Conservation (phyloP, 1,284 basidiomycete species). For the Sporisorium scitamineum region DNA sequence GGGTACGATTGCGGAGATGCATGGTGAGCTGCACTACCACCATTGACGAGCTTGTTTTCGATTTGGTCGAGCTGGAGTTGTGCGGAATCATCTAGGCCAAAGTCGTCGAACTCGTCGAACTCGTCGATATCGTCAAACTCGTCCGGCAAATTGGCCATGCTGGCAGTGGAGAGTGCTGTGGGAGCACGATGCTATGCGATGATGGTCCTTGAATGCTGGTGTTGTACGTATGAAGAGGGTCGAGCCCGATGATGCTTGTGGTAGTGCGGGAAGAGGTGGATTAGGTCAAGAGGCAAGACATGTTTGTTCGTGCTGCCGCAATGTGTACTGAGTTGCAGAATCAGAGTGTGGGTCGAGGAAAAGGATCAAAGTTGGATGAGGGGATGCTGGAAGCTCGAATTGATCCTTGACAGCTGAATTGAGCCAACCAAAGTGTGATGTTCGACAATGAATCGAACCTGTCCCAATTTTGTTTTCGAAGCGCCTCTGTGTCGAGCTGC, state of each 20-base stretch:
- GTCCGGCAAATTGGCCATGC: conserved; percentile 23
- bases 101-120: conserved; percentile 54
- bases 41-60: conserved; percentile 42
- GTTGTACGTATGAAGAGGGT: not conserved
- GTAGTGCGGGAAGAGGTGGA: not conserved
- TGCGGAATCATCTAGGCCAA: conserved; percentile 37
- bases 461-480: not conserved
- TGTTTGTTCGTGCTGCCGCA: conserved; percentile 2
- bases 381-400: not conserved
- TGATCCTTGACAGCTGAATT: not conserved
- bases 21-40: not conserved
- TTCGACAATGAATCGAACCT: not conserved
- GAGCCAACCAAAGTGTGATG: not conserved
- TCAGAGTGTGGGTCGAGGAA: not conserved
- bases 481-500: not conserved
- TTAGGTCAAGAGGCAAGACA: conserved; percentile 8
- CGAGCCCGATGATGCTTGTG: not conserved
- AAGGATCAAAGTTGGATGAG: not conserved
- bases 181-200: not conserved
- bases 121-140: conserved; percentile 54
- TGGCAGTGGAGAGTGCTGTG: conserved; percentile 3
- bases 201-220: not conserved
- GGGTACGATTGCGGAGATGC: not conserved
- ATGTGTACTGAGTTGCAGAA: conserved; percentile 6
- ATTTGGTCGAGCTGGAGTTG: conserved; percentile 36